These are phyloP conservation scores for Cruciata laevipes DNA, from an alignment of 257 asterid species.

Conservation along the genomic window DNA sequence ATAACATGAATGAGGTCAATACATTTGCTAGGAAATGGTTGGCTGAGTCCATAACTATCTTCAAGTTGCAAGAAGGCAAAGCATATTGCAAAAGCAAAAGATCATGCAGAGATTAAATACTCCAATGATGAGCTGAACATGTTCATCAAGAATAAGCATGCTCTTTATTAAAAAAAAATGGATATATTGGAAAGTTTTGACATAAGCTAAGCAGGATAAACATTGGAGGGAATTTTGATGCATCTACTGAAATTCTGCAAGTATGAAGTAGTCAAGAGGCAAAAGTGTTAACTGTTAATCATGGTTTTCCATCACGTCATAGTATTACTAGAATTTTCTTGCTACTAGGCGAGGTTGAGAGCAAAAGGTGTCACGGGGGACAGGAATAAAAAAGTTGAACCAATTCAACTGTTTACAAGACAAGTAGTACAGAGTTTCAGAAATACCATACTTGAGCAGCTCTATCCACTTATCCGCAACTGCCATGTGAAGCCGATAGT, in stretches of 20 bases:
- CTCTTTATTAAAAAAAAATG: not conserved
- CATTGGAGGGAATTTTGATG: not conserved
- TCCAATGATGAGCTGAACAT: not conserved
- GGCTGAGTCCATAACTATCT: not conserved
- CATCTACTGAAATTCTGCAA: not conserved
- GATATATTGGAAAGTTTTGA: not conserved
- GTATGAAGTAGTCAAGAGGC: not conserved
- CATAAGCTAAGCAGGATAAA: not conserved
- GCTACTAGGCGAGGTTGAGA: not conserved
- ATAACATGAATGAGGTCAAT: not conserved
- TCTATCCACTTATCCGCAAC: conserved; percentile 98
- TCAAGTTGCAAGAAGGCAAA: not conserved
- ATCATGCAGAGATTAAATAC: not conserved
- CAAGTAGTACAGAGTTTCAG: conserved; percentile 22
- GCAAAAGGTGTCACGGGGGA: not conserved
- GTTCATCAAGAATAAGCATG: not conserved
- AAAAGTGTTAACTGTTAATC: not conserved
- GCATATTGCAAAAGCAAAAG: not conserved
- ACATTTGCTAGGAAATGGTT: not conserved
- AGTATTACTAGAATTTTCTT: not conserved
- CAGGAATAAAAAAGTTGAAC: not conserved
- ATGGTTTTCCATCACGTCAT: not conserved
- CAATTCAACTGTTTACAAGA: conserved; percentile 11
- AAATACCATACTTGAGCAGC: conserved; percentile 63
- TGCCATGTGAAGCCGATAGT: conserved; percentile 98